Evolutionary conservation across 768 basidiomycete species (phyloP), one percentile per base, ranked within the genome.

Genomic region (Fomitopsis pulvina): DNA sequence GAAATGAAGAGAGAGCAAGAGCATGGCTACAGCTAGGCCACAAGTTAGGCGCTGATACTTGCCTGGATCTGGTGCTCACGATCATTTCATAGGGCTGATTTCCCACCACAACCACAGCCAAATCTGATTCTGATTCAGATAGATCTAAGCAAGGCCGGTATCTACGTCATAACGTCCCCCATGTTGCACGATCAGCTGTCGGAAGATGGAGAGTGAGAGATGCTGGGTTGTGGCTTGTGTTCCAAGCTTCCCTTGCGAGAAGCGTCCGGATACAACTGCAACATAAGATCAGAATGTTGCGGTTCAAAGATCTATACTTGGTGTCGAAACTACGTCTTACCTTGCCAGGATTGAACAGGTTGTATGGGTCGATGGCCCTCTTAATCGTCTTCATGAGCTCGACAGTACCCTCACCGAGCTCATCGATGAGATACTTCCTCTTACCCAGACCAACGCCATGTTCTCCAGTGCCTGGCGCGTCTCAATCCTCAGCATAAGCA

Each of bases 361-460:
- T 81, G 41, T 79, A 61, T 0, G 92, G 92, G 64, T 95, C 92
- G 11, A 92, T 70, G 2, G 83, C 76, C 34, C 68, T 67, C 66
- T 95, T 97, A 58, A 96, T 75, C n/a, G 75, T 78, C 70, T 80
- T 81, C 92, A 96, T 92, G 9, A 95, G 69, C 41, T 80, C 78
- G 10, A 96, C 83, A 0, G 92, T 94, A 3, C 81, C 83, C 41
- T 71, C 71, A 0, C 94, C 94, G 0, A 97, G 76, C 63, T 97
- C 94, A n/a, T 83, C 75, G 16, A 70, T 63, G 2, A 97, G 76
- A 64, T 89, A 95, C 59, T 86, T 79, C 57, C 81, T 85, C 70
- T 93, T 93, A 9, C 91, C 91, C 6, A 92, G 66, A 1, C 92
- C 91, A 12, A 93, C 85, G 0, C 91, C 91, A 63, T 93, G 91